A percentile compares a stretch with the other conserved stretches of the same genome.
These are phyloP conservation scores for Coemansia sp. DNA, from an alignment of 192 early-diverging fungal species.

Conservation along the genomic window DNA sequence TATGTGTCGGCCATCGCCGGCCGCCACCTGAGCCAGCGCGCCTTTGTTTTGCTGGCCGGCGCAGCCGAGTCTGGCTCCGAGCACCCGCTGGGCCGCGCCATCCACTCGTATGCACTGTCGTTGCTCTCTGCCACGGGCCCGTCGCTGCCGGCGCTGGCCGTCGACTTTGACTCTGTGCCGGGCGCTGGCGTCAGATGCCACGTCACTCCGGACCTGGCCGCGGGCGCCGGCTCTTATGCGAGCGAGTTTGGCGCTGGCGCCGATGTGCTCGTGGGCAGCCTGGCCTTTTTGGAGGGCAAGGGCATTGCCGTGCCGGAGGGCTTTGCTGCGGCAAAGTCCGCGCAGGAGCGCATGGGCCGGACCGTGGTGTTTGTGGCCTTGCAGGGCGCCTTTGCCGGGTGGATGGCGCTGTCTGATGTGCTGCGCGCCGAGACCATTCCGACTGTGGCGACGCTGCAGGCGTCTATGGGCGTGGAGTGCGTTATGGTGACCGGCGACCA, in stretches of 20 bases:
- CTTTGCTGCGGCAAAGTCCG: conserved; percentile 31
- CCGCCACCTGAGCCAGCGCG: conserved; percentile 42
- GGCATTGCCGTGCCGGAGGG: conserved; percentile 25
- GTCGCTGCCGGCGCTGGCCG: conserved; percentile 45
- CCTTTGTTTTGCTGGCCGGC: conserved; percentile 65
- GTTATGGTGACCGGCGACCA: conserved; percentile 96
- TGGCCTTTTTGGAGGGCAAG: conserved; percentile 56
- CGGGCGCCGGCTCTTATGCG: conserved; percentile 8
- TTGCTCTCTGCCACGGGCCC: conserved; percentile 27
- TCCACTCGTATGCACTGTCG: conserved; percentile 60
- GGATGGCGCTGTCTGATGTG: conserved; percentile 80
- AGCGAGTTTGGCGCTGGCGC: conserved; percentile 17
- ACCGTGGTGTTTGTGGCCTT: conserved; percentile 81
- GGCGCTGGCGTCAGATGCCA: conserved; percentile 69
- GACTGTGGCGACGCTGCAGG: conserved; percentile 67
- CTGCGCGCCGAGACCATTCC: conserved; percentile 75
- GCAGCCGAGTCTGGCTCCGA: conserved; percentile 81
- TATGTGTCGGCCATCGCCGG: conserved; percentile 13
- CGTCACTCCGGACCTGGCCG: conserved; percentile 41
- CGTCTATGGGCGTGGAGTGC: conserved; percentile 68
- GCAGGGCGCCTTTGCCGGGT: conserved; percentile 59
- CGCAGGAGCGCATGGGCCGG: conserved; percentile 65
- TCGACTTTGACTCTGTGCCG: conserved; percentile 64
- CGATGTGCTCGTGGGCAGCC: conserved; percentile 73
- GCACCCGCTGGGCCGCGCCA: conserved; percentile 85